Evolutionary conservation across 2,329 filamentous ascomycete genomes (phyloP), one percentile per base, ranked within the genome.

Genomic region (Amylocarpus encephaloides): DNA sequence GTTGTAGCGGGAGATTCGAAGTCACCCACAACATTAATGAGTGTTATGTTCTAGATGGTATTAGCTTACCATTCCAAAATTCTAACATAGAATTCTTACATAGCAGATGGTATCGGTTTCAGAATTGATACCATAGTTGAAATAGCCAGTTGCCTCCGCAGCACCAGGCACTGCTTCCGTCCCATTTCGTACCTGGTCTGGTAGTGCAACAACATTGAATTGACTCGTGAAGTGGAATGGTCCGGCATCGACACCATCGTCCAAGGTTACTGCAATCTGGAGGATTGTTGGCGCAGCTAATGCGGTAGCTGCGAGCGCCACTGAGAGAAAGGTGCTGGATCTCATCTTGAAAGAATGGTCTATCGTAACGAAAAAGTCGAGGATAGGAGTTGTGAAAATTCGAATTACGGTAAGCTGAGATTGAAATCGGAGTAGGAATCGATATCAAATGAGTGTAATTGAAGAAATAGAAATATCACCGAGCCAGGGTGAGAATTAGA

Each of bases 101-200:
- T 50, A 50, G 29, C 48, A 50, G 33, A 50, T 50, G 18, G 44
- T 50, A 43, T 50, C 30, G 16, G 46, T 36, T 13, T 38, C 48
- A 16, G 42, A 40, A 15, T 46, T 38, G 36, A 50, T 41, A 6
- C 48, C 48, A 19, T 46, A 50, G 38, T 50, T 50, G 30, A 50
- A 50, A 9, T 9, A 32, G 7, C 48, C 48, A 2, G 43, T 30
- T 5, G 48, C 48, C 29, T 43, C 48, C 5, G 48, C 16, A 13
- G 44, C 42, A 34, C 48, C 48, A 11, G 42, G 42, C 5, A 43
- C 43, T 6, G 43, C 22, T 18, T 34, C 33, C 26, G 43, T 50
- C 5, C 43, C 36, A n/a, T 50, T 50, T 12, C 43, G 33, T 13
- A 50, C 48, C 19, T 36, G 13, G 18, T 40, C 43, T 11, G 43